A percentile compares a stretch with the other conserved stretches of the same genome.
Evolutionary conservation across 1,284 basidiomycete species (phyloP).

Genomic region (Kalmanozyma brasiliensis): DNA sequence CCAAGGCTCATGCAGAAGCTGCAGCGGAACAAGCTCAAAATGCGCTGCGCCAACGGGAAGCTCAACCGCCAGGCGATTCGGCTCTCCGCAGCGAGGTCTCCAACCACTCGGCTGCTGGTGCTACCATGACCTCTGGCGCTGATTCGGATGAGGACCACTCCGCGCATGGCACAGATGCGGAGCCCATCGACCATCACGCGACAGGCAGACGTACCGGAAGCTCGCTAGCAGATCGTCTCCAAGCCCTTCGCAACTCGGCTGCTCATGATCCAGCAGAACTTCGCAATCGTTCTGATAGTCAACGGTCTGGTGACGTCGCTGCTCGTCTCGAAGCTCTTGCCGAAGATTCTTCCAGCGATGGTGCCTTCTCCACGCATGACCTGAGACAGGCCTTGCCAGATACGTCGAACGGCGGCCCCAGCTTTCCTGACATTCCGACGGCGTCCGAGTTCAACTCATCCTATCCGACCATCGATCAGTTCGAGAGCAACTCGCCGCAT

Average conservation of each 20-base stretch:
- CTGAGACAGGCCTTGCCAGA: slow-evolving; percentile 24
- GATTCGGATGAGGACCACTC: slow-evolving; percentile 34
- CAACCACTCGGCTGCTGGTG: background rate
- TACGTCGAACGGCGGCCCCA: slow-evolving; percentile 2
- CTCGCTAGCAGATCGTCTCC: slow-evolving; percentile 47
- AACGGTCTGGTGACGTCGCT: no score
- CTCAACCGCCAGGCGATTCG: slow-evolving; percentile 35
- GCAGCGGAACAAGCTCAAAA: slow-evolving; percentile 29
- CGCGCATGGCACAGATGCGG: slow-evolving; percentile 38
- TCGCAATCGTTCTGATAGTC: no score
- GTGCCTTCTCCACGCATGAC: slow-evolving; percentile 25
- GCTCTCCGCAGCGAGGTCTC: slow-evolving; percentile 15
- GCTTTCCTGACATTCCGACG: slow-evolving; percentile 38
- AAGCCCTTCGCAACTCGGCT: slow-evolving; percentile 38
- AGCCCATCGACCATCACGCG: slow-evolving; percentile 37
- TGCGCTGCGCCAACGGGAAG: slow-evolving; percentile 15
- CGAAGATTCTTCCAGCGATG: slow-evolving; percentile 10
- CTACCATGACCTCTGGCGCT: background rate
- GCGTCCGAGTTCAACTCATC: slow-evolving; percentile 48
- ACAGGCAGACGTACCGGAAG: slow-evolving; percentile 28
- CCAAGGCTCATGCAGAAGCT: slow-evolving; percentile 26
- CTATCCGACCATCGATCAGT: slow-evolving; percentile 58
- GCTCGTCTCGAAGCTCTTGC: slow-evolving; percentile 32
- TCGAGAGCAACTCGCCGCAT: slow-evolving; percentile 33
- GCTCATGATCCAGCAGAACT: slow-evolving; percentile 39